A percentile compares a stretch with the other conserved stretches of the same genome.
phyloP scores from a whole-genome alignment of 495 filamentous ascomycete species.

The Penicillium subrubescens region DNA sequence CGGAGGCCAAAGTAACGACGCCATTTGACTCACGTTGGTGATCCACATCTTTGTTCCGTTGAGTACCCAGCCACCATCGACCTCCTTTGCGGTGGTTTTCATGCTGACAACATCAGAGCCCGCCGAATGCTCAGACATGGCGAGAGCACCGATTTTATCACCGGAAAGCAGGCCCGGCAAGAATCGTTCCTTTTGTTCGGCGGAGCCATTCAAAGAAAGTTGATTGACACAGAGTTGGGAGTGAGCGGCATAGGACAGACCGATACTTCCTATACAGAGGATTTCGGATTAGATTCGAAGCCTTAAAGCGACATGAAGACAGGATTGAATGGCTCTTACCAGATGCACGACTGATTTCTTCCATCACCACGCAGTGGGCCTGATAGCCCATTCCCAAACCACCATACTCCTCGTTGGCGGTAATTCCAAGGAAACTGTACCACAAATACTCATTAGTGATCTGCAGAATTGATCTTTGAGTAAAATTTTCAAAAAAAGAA shows the following conservation, averaged over 20 bases:
- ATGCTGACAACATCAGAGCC: slow-evolving; percentile 95
- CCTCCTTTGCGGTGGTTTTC: slow-evolving; percentile 78
- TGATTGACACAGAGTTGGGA: slow-evolving; percentile 98
- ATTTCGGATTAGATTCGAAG: background rate
- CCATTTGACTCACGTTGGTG: slow-evolving; percentile 66
- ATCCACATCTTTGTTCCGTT: slow-evolving; percentile 99
- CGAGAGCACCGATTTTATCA: slow-evolving; percentile 81
- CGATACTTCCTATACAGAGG: slow-evolving; percentile 69
- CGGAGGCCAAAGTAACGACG: background rate
- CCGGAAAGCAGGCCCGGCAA: slow-evolving; percentile 84
- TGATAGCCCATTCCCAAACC: slow-evolving; percentile 94
- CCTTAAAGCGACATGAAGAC: too few relatives aligned
- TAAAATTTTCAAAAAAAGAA: background rate
- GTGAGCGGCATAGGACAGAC: slow-evolving; percentile 91
- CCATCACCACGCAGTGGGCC: slow-evolving; percentile 95
- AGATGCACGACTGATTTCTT: slow-evolving; percentile 75
- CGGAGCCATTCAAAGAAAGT: slow-evolving; percentile 83
- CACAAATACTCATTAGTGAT: slow-evolving; percentile 9
- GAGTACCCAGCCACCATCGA: slow-evolving; percentile 83
- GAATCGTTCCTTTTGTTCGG: slow-evolving; percentile 75
- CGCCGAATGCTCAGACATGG: slow-evolving; percentile 92
- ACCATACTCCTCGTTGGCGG: slow-evolving; percentile 91
- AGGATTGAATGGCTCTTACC: slow-evolving; percentile 34
- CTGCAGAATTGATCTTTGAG: background rate
- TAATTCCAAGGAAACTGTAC: slow-evolving; percentile 80